These are phyloP conservation scores for Ophiognomonia clavigignenti-juglandacearum DNA, from an alignment of 2,329 filamentous ascomycete genomes.

Conservation along the genomic window DNA sequence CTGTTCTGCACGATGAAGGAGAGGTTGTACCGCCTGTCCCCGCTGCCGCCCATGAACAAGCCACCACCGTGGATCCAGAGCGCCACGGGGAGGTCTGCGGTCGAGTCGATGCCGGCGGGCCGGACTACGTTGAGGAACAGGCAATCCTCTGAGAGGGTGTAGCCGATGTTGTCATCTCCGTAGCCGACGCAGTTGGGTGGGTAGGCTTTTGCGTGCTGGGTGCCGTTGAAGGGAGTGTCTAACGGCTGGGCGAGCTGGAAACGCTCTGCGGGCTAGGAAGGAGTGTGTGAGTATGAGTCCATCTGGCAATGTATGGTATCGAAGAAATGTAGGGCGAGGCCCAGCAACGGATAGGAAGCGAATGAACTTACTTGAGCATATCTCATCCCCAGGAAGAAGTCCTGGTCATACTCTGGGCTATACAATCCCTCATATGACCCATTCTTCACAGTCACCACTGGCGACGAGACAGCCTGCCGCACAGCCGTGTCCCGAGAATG, in stretches of 20 bases:
- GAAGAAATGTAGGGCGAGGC: no score
- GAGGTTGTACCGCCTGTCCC: constrained; percentile 53
- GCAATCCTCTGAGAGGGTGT: constrained; percentile 46
- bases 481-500: constrained; percentile 12
- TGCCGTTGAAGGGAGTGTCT: constrained; percentile 37
- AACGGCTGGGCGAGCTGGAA: constrained; percentile 47
- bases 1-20: constrained; percentile 51
- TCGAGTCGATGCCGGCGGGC: constrained; percentile 37
- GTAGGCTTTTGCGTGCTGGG: constrained; percentile 40
- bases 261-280: constrained; percentile 26
- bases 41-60: constrained; percentile 23
- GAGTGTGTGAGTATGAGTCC: constrained; percentile 32
- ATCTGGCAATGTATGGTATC: neutral
- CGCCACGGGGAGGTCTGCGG: constrained; percentile 44
- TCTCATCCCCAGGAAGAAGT: constrained; percentile 51
- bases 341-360: constrained; percentile 28
- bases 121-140: constrained; percentile 56
- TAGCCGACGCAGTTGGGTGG: constrained; percentile 46
- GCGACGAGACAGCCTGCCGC: neutral
- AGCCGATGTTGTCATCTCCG: constrained; percentile 29
- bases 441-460: constrained; percentile 22
- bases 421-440: constrained; percentile 32
- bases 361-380: constrained; percentile 47
- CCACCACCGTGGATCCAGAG: constrained; percentile 53
- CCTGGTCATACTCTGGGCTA: constrained; percentile 34